phyloP scores from a whole-genome alignment of 306 rosid species.

The Rubus idaeus region DNA sequence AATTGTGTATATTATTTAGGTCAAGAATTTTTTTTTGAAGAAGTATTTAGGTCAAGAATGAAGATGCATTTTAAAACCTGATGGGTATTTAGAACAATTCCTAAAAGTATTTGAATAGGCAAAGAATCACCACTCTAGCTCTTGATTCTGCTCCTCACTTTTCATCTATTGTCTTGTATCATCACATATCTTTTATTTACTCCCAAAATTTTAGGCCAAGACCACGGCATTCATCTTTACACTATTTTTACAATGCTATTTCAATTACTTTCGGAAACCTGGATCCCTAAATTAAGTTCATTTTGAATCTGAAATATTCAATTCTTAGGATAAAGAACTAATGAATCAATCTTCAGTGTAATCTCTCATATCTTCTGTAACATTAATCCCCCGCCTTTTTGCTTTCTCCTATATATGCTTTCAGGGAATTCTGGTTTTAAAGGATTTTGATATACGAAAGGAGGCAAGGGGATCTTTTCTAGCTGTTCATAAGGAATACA shows the following conservation, averaged over 20 bases:
- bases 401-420: neutral
- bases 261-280: neutral
- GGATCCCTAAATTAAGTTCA: neutral
- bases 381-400: constrained; percentile 3
- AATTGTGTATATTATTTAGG: too few relatives aligned
- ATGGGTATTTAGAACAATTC: neutral
- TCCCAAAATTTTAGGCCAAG: neutral
- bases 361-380: neutral
- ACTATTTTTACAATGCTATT: neutral
- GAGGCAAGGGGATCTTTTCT: constrained; percentile 54
- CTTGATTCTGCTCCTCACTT: neutral
- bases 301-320: neutral
- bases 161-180: neutral
- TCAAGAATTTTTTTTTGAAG: too few relatives aligned
- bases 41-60: too few relatives aligned
- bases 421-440: constrained; percentile 51
- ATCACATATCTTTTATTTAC: neutral
- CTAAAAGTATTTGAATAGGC: neutral
- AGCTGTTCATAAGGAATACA: constrained; percentile 38
- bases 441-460: constrained; percentile 65
- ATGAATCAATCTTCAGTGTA: neutral
- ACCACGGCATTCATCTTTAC: too few relatives aligned
- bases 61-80: neutral
- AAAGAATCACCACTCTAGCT: neutral
- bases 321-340: neutral